Base-by-base conservation (phyloP, 2,329 filamentous ascomycete genomes). In the Xylaria sp. region DNA sequence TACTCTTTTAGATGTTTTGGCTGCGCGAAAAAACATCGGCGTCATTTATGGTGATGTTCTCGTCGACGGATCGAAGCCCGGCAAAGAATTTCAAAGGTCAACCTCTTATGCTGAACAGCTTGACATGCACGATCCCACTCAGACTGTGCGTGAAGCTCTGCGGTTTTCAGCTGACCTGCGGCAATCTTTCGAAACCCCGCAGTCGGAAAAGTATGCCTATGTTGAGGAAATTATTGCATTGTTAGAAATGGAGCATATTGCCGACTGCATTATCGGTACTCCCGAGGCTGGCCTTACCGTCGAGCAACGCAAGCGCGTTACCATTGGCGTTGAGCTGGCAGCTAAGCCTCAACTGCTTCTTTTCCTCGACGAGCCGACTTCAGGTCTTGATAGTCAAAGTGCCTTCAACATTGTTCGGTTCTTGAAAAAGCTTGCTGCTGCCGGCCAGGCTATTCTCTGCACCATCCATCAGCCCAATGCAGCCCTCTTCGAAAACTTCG, bases 391-490 rank as follows among this genome's bases (percentile, higher is more conserved):
- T 75, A 88, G 85, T 33, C 89, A 92, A 76, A 89, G 86, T 63
- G 90, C 91, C 20, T 93, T 90, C 81, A 92, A 92, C 78, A 93
- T 93, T 71, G 89, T 92, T 29, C 89, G 90, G 38, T 92, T 93
- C 82, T 81, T 94, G n/a, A 88, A 88, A 73, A 93, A 93, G 80
- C 85, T 93, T 5, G 89, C 91, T 56, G 83, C 86, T n/a, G 91
- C 91, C 2, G 94, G 93, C 1, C 94, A 97, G 76, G 93, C 93
- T 10, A 93, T 97, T 72, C 85, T 97, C 3, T 96, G 93, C 80
- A 97, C 94, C 0, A 97, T 97, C 69, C 94, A 97, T 77, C 94
- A 97, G 77, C 93, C 94, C 1, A 95, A 94, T 71, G 92, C 92
- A 17, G 89, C 92, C 0, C 84, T 97, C 0, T 97, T 97, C 72